Evolutionary conservation across 164 flowering plant genomes (phyloP).

Genomic region (Sedum album): DNA sequence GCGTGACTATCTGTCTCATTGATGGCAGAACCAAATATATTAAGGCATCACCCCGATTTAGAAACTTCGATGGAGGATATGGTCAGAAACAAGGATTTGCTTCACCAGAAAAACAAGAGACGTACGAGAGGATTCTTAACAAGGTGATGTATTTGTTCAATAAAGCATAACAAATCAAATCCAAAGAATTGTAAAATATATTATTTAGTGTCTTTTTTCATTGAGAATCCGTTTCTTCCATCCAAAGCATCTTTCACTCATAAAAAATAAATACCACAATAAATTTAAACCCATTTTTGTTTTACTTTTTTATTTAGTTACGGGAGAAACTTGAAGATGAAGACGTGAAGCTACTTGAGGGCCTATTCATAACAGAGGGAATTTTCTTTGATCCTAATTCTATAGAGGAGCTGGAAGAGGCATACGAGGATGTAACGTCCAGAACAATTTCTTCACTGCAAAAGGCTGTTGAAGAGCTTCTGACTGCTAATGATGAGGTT

Average conservation of each 20-base stretch:
- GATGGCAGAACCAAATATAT: conserved; percentile 70
- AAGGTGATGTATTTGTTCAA: conserved; percentile 30
- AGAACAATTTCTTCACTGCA: conserved; percentile 39
- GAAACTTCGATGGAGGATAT: conserved; percentile 25
- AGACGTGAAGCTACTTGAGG: conserved; percentile 54
- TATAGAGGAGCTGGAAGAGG: conserved; percentile 35
- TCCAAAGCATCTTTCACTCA: too few relatives aligned
- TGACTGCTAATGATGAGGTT: conserved; percentile 39
- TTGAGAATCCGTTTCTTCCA: background rate
- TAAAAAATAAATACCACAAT: too few relatives aligned
- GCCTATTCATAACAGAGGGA: conserved; percentile 49
- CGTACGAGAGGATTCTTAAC: conserved; percentile 38
- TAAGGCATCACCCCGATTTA: conserved; percentile 35
- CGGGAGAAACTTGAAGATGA: conserved; percentile 39
- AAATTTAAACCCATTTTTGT: too few relatives aligned
- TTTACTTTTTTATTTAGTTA: conserved; percentile 31
- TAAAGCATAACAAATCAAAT: background rate
- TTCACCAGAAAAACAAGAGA: conserved; percentile 28
- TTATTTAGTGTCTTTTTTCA: background rate
- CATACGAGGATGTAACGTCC: conserved; percentile 32
- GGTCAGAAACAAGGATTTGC: conserved; percentile 16
- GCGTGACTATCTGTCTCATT: background rate
- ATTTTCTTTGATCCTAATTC: conserved; percentile 35
- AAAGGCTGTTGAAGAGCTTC: conserved; percentile 42
- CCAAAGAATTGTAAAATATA: background rate